Evolutionary conservation across 73 alveolate species (phyloP), one percentile per base, ranked within the genome.

Genomic region (Breviolum minutum): DNA sequence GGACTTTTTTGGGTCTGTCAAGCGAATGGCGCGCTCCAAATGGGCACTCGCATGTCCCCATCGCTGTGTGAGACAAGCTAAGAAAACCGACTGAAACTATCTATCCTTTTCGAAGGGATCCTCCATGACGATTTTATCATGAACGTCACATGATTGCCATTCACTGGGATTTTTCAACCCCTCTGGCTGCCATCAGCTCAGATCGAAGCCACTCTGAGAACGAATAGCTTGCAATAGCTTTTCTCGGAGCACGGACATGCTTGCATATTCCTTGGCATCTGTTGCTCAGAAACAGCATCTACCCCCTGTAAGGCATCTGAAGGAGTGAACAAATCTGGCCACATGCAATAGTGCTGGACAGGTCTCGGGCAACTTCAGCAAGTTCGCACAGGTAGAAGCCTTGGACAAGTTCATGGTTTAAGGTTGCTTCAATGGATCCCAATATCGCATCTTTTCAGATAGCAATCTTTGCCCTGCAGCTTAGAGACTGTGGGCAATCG

Each of bases 311-410:
- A 83, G 73, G 48, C 22, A 40, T 20, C 8, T 14, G 87, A 79
- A 40, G 14, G 63, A 30, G 11, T 29, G 26, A 27, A 0, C 27
- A 22, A 13, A 73, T 29, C 29, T 8, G 82, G 29, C 27, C 54
- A 19, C 19, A 71, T 16, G 82, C 82, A 66, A 32, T 19, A 22
- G 27, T 73, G 80, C 90, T 2, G 85, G 29, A 14, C 98, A 63
- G 62, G 91, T 27, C 32, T 26, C 98, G 8, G 98, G 98, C 90
- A 92, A 32, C n/a, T 92, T 92, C 91, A 92, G 90, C 63, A 92
- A 81, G 68, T 92, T 92, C 40, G 98, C 98, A 61, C 98, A 92
- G 6, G 98, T 92, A 10, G 98, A 92, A 24, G 98, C 98, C 98
- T 91, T 70, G 20, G 73, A 30, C 22, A 22, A 13, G 11, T 40